phyloP scores from a whole-genome alignment of 2,329 filamentous ascomycete genomes.

The Aspergillus novoparasiticus region DNA sequence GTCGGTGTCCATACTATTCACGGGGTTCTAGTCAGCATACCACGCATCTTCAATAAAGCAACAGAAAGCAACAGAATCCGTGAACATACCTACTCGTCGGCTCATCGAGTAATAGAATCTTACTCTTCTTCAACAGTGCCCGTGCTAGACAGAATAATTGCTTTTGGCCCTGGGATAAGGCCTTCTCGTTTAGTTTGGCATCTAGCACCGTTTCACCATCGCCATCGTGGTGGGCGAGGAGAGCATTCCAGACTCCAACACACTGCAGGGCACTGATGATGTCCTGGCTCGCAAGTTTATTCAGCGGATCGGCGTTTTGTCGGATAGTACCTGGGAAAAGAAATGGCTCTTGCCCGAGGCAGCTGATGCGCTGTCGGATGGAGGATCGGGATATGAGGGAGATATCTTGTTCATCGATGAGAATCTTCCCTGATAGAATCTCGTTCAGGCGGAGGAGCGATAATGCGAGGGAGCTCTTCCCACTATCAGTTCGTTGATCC shows the following conservation, averaged over 20 bases:
- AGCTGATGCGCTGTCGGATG: conserved; percentile 24
- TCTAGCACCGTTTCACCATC: conserved; percentile 23
- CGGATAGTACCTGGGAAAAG: conserved; percentile 20
- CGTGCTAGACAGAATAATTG: conserved; percentile 74
- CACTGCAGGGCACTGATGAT: conserved; percentile 26
- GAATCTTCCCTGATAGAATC: conserved; percentile 25
- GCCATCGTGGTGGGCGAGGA: conserved; percentile 6
- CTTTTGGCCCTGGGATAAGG: conserved; percentile 72
- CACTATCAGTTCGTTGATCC: background rate
- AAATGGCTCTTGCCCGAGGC: conserved; percentile 31
- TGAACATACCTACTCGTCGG: conserved; percentile 24
- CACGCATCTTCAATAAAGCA: background rate
- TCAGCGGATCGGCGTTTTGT: conserved; percentile 33
- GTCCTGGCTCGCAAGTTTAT: conserved; percentile 16
- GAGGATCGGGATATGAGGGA: conserved; percentile 14
- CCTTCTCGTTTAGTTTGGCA: conserved; percentile 38
- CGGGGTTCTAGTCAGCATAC: conserved; percentile 8
- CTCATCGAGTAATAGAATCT: conserved; percentile 28
- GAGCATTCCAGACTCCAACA: conserved; percentile 27
- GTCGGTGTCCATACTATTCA: conserved; percentile 8
- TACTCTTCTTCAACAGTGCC: conserved; percentile 53
- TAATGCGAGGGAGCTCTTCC: background rate
- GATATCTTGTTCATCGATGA: conserved; percentile 30
- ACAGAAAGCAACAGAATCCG: background rate
- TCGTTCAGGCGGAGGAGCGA: conserved; percentile 32